Evolutionary conservation across 305 asterid species (phyloP), one percentile per base, ranked within the genome.

Genomic region (Fraxinus latifolia): DNA sequence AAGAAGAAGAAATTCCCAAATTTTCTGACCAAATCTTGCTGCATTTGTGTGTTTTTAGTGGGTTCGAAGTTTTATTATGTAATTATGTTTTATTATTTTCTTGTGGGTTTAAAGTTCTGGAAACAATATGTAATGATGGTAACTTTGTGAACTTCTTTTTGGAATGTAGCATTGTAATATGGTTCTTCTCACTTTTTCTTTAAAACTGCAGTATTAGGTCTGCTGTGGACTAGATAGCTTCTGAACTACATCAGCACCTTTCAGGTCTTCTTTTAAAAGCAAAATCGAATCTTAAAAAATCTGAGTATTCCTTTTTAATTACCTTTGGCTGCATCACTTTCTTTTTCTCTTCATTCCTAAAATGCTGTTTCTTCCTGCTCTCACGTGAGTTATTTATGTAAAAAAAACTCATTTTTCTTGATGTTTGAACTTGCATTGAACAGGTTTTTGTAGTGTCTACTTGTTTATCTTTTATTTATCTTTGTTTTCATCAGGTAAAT

Each of bases 41-140:
- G 70, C 79, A 15, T 85, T 76, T 85, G 81, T 77, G 81, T 74
- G 29, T 60, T 70, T 50, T 55, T n/a, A 50, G 21, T 50, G 62
- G 62, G 23, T 50, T n/a, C 23, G 76, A 42, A 76, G 67, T 42
- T 55, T 29, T 75, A 34, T 25, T 44, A 19, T 8, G 60, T 78
- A 14, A 34, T 25, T 44, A 19, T 8, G 60, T 78, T 47, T 47
- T 47, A 50, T 50, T 4, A 17, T 50, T 50, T 7, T 55, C 34
- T 80, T 70, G 70, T 47, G 50, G 58, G 50, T 53, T 53, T 65
- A 86, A 68, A 37, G 78, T 74, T 34, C 23, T 53, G 65, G 62
- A 62, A 55, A 84, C 62, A 71, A 55, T 79, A 85, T 85, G 90
- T 80, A 78, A 88, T 86, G 86, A 84, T 91, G 8, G 39, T 79